A percentile compares a stretch with the other conserved stretches of the same genome.
Conservation (phyloP, 2,329 filamentous ascomycete genomes). For the Sporothrix dimorphospora region DNA sequence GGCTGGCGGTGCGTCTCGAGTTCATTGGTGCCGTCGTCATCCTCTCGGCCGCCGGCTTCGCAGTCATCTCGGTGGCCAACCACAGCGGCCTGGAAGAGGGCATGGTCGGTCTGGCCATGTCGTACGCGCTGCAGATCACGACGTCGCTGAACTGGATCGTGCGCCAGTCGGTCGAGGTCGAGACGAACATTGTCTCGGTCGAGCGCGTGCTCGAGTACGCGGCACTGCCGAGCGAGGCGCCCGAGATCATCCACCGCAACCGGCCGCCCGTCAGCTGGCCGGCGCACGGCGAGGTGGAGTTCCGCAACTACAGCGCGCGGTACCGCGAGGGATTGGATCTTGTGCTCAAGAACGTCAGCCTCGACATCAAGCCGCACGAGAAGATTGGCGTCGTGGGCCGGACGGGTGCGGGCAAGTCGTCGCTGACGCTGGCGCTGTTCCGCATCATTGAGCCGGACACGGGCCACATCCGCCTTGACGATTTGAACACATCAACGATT, state of each 20-base stretch:
- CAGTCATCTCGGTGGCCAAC: constrained; percentile 76
- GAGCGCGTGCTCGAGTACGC: constrained; percentile 98
- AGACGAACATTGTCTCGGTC: constrained; percentile 99
- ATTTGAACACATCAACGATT: constrained; percentile 85
- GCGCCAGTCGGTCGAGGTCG: constrained; percentile 97
- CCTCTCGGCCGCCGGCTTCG: constrained; percentile 78
- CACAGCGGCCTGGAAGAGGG: constrained; percentile 68
- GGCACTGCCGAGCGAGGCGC: constrained; percentile 85
- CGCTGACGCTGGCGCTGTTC: constrained; percentile 89
- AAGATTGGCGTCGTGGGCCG: constrained; percentile 98
- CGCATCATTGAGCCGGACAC: constrained; percentile 87
- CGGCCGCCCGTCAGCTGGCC: constrained; percentile 91
- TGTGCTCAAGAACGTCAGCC: constrained; percentile 87
- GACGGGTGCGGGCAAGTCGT: constrained; percentile 95
- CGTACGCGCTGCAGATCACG: constrained; percentile 95
- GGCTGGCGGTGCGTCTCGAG: constrained; percentile 92
- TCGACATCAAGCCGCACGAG: constrained; percentile 93
- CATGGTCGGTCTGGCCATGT: constrained; percentile 90
- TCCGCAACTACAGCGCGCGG: constrained; percentile 91
- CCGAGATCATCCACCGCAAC: constrained; percentile 87
- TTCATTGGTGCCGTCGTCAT: constrained; percentile 96
- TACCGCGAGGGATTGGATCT: constrained; percentile 89
- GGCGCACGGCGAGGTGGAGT: constrained; percentile 81
- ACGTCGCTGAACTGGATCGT: constrained; percentile 99
- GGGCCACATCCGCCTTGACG: constrained; percentile 87